A percentile compares a stretch with the other conserved stretches of the same genome.
These are phyloP conservation scores for Populus simonii DNA, from an alignment of 345 rosid genomes.

Conservation along the genomic window DNA sequence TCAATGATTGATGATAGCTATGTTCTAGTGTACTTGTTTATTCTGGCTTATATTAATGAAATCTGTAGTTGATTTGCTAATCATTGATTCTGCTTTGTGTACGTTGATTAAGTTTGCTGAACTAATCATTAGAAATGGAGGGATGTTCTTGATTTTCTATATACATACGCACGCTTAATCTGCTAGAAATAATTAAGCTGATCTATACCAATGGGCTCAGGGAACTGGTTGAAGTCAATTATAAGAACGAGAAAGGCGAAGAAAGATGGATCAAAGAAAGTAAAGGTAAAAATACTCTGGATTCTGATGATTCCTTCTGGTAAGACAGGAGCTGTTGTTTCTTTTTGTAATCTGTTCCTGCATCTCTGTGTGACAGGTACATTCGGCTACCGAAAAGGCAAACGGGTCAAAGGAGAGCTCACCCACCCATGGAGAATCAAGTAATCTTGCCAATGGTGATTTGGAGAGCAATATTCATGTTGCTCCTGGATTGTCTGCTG, in stretches of 20 bases:
- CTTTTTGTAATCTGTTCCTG: neutral
- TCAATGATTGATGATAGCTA: too few species aligned
- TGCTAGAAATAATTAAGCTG: neutral
- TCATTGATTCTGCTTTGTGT: neutral
- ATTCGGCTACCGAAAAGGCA: conserved; percentile 37
- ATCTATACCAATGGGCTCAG: conserved; percentile 48
- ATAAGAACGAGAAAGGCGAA: conserved; percentile 40
- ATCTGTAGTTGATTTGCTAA: too few species aligned
- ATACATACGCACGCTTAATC: too few species aligned
- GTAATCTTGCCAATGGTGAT: conserved; percentile 13
- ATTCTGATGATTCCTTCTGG: neutral
- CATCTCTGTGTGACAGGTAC: conserved; percentile 30
- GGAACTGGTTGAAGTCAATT: conserved; percentile 49
- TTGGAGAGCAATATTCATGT: neutral
- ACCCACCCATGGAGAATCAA: conserved; percentile 11
- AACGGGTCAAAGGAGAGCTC: conserved; percentile 28
- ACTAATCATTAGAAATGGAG: neutral
- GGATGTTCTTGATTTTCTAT: neutral
- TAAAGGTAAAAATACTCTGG: conserved; percentile 35
- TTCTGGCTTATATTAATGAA: too few species aligned
- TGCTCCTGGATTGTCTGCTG: conserved; percentile 7
- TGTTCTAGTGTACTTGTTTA: too few species aligned
- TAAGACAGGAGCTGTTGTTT: neutral
- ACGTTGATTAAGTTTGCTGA: too few species aligned
- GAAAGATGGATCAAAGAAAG: conserved; percentile 36